Evolutionary conservation across 192 early-diverging fungal genomes (phyloP), one percentile per base, ranked within the genome.

Genomic region (Phycomyces blakesleeanus): DNA sequence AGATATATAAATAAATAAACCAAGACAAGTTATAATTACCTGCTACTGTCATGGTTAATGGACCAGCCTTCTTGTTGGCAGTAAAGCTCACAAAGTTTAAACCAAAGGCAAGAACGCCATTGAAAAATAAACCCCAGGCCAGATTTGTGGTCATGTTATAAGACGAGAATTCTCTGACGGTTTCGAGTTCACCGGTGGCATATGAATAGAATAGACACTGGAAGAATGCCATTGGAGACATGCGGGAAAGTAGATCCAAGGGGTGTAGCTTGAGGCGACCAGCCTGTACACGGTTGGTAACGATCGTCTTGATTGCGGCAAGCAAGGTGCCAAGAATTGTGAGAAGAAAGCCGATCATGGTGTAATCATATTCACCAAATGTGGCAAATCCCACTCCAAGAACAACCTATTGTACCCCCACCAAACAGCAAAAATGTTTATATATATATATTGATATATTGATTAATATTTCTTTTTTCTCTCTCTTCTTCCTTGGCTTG

Each of bases 311-410:
- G 21, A 80, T n/a, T 5, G 90, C 78, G 9, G 85, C 81, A 50
- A 91, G 72, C 1, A 91, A 42, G 0, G 82, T 80, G 49, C 90
- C 90, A 2, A 87, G 59, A 0, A 89, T 68, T 15, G 90, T 91
- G 40, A 88, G 66, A 51, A 88, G 37, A 41, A 90, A 75, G 5
- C 91, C 92, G 7, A 77, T 24, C 14, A 67, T 20, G 1, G 84
- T 81, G 60, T 76, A 83, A 21, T 75, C 68, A 57, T 88, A 86
- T 63, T 90, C 88, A 22, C 83, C 88, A 47, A 80, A 77, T 6
- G 90, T 91, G 14, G 90, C 81, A 50, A 91, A 59, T 8, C 69
- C 80, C n/a, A 89, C 88, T 38, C 90, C 90, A 51, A 82, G 40
- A 6, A 89, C 79, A 12, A 74, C 72, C 57, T 79, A 69, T 22